Evolutionary conservation across 352 stramenopile species (phyloP), one percentile per base, ranked within the genome.

Genomic region (Globisporangium cederbergense): DNA sequence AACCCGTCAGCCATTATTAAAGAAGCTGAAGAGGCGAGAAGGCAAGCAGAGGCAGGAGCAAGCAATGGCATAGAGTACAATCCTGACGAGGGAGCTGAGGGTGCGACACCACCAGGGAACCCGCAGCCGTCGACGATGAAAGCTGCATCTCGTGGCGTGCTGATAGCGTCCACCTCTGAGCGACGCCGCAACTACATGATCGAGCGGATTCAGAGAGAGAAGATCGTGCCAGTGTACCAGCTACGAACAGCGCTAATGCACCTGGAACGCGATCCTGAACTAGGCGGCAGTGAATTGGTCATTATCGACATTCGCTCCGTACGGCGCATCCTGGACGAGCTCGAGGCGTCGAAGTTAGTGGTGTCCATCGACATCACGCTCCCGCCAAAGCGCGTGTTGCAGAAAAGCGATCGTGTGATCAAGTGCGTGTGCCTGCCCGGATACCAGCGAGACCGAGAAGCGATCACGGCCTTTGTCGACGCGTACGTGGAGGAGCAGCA

Each of bases 221-320:
- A 88, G 47, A 83, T 93, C 60, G 70, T 91, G 2, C 88, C 84
- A 0, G 67, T 93, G 38, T 80, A 93, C 60, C 79, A 87, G 42
- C 75, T 93, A 11, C 77, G 82, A 20, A 74, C 73, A 4, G 73
- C 72, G 1, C 63, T 93, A 10, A 78, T 88, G 43, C 72, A 81
- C 20, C 56, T 76, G 46, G 84, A 93, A 64, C 72, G 75, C 47
- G 55, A 72, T 2, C 53, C 70, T 4, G 46, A 53, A 4, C 45
- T 76, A 1, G 70, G 62, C 2, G 67, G 64, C 1, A 65, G 53
- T 22, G 77, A 82, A 34, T 61, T 68, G n/a, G 71, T 64, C 9
- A 66, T 74, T 13, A 79, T 93, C 50, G 84, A 93, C 51, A 81
- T 86, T 60, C 80, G 84, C 3, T 93, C 84, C 18, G 73, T 93